Conservation (phyloP, 2,329 filamentous ascomycete species). For the Fusarium pseudograminearum region DNA sequence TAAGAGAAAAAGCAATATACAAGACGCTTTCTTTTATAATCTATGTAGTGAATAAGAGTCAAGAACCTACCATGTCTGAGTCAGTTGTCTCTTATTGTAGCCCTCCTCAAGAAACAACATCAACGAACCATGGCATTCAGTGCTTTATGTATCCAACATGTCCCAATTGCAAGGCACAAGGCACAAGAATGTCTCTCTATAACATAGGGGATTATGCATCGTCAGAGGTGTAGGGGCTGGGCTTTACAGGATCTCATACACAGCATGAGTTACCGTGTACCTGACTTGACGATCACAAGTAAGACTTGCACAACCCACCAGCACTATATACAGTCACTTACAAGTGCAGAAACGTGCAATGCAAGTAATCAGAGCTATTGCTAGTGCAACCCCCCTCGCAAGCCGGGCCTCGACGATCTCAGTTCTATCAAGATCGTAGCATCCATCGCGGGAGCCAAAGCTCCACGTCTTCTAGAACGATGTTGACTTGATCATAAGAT, state of each 20-base stretch:
- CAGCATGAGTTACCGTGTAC: slow-evolving; percentile 65
- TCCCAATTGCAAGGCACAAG: background rate
- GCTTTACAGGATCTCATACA: slow-evolving; percentile 64
- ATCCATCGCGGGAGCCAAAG: slow-evolving; percentile 50
- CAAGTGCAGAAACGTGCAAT: slow-evolving; percentile 23
- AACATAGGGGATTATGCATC: slow-evolving; percentile 55
- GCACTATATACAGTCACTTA: background rate
- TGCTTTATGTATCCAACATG: slow-evolving; percentile 22
- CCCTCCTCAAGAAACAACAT: background rate
- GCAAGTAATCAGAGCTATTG: slow-evolving; percentile 51
- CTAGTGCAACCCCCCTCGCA: slow-evolving; percentile 3
- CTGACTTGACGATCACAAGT: slow-evolving; percentile 59
- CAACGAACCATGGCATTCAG: slow-evolving; percentile 17
- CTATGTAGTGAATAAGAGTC: background rate
- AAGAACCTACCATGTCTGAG: background rate
- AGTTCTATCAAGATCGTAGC: slow-evolving; percentile 55
- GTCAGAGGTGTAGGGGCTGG: slow-evolving; percentile 66
- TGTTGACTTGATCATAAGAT: background rate
- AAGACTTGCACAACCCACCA: background rate
- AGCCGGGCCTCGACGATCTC: slow-evolving; percentile 58
- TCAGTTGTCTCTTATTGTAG: background rate
- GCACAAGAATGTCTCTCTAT: slow-evolving; percentile 38
- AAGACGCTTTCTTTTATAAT: background rate
- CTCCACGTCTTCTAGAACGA: slow-evolving; percentile 61
- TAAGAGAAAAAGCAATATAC: background rate